Percentiles rank a stretch among this genome's conserved stretches.
Evolutionary conservation across 495 filamentous ascomycete species (phyloP).

Genomic region (Astrothelium macrocarpum): DNA sequence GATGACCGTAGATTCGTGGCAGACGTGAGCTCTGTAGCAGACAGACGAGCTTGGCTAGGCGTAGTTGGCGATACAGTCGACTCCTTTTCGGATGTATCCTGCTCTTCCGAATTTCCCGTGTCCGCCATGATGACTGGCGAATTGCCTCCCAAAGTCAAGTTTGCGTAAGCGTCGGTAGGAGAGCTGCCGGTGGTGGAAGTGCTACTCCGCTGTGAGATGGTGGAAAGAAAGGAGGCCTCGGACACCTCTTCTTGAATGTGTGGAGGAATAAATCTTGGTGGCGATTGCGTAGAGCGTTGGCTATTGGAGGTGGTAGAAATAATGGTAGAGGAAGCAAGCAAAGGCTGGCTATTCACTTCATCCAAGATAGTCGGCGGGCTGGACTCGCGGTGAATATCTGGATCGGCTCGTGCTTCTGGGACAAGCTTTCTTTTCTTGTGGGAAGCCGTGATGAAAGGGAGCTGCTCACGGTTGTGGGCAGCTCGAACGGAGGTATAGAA

Average conservation of each 20-base stretch:
- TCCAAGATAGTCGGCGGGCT: conserved; percentile 2
- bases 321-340: conserved; percentile 26
- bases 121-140: neutral
- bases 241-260: conserved; percentile 52
- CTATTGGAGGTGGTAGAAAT: conserved; percentile 23
- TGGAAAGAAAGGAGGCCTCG: conserved; percentile 33
- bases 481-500: neutral
- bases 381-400: conserved; percentile 25
- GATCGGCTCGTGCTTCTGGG: conserved; percentile 16
- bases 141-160: conserved; percentile 45
- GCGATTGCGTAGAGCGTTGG: conserved; percentile 33
- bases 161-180: conserved; percentile 63
- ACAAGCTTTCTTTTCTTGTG: conserved; percentile 83
- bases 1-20: conserved; percentile 32
- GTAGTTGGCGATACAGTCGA: conserved; percentile 23
- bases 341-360: conserved; percentile 15
- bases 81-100: conserved; percentile 17
- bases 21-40: conserved; percentile 12
- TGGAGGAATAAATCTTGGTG: conserved; percentile 48
- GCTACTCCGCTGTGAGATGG: conserved; percentile 16
- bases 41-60: conserved; percentile 29
- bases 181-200: conserved; percentile 48
- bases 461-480: conserved; percentile 5
- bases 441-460: conserved; percentile 71
- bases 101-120: conserved; percentile 15